Conservation (phyloP, 202 grass and related monocot species). For the Alloteropsis angusta region DNA sequence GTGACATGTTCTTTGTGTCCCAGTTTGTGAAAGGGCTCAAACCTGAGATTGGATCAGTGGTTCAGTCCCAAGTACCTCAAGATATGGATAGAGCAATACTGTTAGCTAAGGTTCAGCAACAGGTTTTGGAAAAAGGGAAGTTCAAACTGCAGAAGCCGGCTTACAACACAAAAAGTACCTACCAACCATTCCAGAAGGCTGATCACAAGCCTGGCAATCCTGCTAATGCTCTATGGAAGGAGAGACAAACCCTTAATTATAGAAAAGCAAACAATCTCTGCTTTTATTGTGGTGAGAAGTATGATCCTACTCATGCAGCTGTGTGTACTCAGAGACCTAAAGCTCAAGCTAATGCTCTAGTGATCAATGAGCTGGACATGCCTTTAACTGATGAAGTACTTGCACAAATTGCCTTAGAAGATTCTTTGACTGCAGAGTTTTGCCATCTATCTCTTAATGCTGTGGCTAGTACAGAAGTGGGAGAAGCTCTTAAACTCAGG, state of each 20-base stretch:
- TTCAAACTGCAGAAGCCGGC: too few species aligned
- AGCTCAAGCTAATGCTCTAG: fast-evolving
- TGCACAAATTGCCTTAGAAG: fast-evolving
- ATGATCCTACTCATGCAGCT: not conserved
- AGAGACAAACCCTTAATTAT: fast-evolving
- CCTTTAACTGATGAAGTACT: not conserved
- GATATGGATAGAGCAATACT: too few species aligned
- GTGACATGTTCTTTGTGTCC: too few species aligned
- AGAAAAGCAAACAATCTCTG: fast-evolving
- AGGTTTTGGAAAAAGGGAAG: too few species aligned
- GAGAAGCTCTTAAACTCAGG: too few species aligned
- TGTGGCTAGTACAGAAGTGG: not conserved
- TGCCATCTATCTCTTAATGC: not conserved
- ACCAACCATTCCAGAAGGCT: too few species aligned
- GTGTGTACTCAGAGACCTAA: fast-evolving
- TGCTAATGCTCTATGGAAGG: not conserved
- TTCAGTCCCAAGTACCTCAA: too few species aligned
- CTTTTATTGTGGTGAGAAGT: not conserved
- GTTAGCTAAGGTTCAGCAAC: too few species aligned
- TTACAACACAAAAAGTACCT: too few species aligned
- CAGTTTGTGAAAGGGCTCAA: too few species aligned
- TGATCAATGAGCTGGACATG: fast-evolving
- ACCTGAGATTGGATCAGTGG: too few species aligned
- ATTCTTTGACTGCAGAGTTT: not conserved
- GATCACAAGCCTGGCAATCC: too few species aligned